Percentiles rank a stretch among this genome's conserved stretches.
These are phyloP conservation scores for Ustilago hordei DNA, from an alignment of 1,284 basidiomycete species.

Conservation along the genomic window DNA sequence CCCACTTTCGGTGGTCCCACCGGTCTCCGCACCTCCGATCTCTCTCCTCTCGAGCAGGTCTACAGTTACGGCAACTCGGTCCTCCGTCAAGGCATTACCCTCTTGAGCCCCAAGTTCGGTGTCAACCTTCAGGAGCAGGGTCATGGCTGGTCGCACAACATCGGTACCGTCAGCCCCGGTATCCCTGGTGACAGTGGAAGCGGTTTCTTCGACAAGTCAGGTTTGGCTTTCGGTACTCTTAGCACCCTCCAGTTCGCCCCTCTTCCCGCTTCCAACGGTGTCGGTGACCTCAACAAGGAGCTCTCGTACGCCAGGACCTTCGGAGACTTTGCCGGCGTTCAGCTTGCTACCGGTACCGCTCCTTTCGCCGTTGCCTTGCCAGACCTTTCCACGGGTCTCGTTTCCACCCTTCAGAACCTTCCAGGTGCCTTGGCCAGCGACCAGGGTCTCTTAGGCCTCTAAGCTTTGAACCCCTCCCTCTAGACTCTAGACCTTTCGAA, in stretches of 20 bases:
- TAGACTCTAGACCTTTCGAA: background rate
- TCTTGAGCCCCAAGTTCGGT: conserved; percentile 57
- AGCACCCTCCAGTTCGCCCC: conserved; percentile 53
- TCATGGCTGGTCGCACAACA: conserved; percentile 54
- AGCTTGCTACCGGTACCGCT: conserved; percentile 49
- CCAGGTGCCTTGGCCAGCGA: conserved; percentile 5
- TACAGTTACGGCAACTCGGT: conserved; percentile 60
- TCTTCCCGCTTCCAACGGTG: conserved; percentile 49
- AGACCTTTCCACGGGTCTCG: conserved; percentile 27
- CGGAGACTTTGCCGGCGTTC: conserved; percentile 45
- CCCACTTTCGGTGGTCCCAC: conserved; percentile 55
- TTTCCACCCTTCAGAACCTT: conserved; percentile 15
- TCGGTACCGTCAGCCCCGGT: conserved; percentile 44
- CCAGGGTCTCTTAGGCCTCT: conserved; percentile 3
- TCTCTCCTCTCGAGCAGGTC: conserved; percentile 40
- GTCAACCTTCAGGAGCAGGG: conserved; percentile 41
- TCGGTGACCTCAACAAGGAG: conserved; percentile 47
- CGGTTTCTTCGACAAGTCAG: conserved; percentile 49
- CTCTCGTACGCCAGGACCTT: conserved; percentile 45
- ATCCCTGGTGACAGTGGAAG: conserved; percentile 57
- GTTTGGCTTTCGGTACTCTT: conserved; percentile 49
- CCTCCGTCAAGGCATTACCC: conserved; percentile 48
- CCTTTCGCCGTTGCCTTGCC: conserved; percentile 49
- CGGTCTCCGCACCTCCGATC: conserved; percentile 33
- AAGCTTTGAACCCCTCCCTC: background rate